These are phyloP conservation scores for Rhodotorula babjevae DNA, from an alignment of 768 basidiomycete genomes.

Conservation along the genomic window DNA sequence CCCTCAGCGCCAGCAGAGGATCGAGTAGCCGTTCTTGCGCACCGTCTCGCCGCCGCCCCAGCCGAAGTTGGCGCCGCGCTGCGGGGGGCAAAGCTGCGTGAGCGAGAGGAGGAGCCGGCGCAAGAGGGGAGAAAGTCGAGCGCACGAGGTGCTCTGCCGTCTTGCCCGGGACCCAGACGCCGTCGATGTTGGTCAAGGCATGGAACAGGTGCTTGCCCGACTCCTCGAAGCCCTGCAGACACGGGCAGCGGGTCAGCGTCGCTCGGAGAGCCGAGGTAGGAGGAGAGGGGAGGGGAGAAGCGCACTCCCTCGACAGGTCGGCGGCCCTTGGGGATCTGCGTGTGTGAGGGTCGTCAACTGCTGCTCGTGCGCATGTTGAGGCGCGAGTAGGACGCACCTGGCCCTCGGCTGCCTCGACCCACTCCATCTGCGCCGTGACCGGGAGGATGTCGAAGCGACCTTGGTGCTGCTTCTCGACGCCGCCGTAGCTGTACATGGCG, in stretches of 20 bases:
- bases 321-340: constrained; percentile 52
- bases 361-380: too few species aligned
- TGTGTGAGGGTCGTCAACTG: background rate
- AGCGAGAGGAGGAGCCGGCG: too few species aligned
- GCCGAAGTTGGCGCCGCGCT: constrained; percentile 53
- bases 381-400: constrained; percentile 50
- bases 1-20: constrained; percentile 48
- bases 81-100: constrained; percentile 40
- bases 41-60: constrained; percentile 49
- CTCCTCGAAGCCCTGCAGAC: constrained; percentile 60
- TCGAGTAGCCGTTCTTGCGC: constrained; percentile 50
- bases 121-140: constrained; percentile 33
- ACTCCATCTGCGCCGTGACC: constrained; percentile 61
- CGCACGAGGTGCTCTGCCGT: constrained; percentile 63
- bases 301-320: constrained; percentile 59
- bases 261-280: background rate
- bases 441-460: constrained; percentile 73
- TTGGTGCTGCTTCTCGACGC: constrained; percentile 48
- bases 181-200: constrained; percentile 56
- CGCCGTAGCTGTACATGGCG: constrained; percentile 21
- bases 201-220: constrained; percentile 64
- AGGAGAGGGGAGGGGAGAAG: too few species aligned
- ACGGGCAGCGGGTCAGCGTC: background rate
- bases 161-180: constrained; percentile 66
- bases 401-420: constrained; percentile 61